Evolutionary conservation across 106 monocot genomes (phyloP).

Genomic region (Chionographis japonica): DNA sequence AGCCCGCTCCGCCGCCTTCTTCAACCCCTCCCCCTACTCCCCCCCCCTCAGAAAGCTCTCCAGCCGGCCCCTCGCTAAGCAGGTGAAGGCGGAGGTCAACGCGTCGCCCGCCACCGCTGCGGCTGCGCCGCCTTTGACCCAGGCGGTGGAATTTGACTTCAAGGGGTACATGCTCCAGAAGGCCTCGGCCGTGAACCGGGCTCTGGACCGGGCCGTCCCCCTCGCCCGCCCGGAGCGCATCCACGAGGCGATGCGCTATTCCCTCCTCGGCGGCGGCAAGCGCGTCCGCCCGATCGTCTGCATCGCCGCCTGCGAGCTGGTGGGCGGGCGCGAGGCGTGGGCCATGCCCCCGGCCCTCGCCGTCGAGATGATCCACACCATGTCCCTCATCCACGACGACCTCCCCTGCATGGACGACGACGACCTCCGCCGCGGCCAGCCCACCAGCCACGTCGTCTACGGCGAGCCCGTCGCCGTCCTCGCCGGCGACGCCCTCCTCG

Average conservation of each 20-base stretch:
- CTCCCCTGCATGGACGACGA: conserved; percentile 79
- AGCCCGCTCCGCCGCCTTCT: too few relatives aligned
- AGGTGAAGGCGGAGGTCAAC: too few relatives aligned
- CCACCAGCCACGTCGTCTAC: conserved; percentile 47
- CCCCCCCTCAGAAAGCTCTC: too few relatives aligned
- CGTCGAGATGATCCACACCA: conserved; percentile 74
- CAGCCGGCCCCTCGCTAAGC: too few relatives aligned
- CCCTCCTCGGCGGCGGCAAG: conserved; percentile 63
- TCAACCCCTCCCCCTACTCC: too few relatives aligned
- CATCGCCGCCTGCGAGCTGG: conserved; percentile 55
- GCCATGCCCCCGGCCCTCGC: conserved; percentile 49
- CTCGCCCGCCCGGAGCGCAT: conserved; percentile 26
- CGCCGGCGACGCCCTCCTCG: conserved; percentile 68
- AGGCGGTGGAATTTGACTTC: conserved; percentile 39
- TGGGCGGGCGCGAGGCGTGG: conserved; percentile 20
- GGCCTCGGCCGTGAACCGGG: conserved; percentile 36
- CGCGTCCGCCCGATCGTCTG: conserved; percentile 60
- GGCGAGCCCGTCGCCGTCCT: conserved; percentile 64
- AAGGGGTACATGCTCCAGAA: conserved; percentile 42
- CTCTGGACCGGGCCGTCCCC: conserved; percentile 41
- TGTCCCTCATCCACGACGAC: conserved; percentile 77
- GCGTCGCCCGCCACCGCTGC: not conserved
- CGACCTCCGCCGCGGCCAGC: conserved; percentile 57
- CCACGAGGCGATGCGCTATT: conserved; percentile 72
- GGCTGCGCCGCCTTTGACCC: not conserved